Conservation (phyloP, 2,329 filamentous ascomycete genomes). For the Orbilia javanica region DNA sequence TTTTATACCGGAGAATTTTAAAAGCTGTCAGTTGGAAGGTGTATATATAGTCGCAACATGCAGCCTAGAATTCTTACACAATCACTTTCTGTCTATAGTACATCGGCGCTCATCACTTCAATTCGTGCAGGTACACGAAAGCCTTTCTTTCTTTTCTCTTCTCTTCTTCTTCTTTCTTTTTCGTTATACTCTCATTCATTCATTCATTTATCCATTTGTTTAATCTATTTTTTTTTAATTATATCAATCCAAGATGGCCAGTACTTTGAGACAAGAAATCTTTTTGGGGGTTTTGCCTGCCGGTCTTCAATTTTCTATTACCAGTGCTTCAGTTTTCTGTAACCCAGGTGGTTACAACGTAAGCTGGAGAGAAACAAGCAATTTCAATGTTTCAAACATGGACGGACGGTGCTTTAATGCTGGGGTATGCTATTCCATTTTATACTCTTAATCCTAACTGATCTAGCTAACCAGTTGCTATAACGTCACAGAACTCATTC, state of each 20-base stretch:
- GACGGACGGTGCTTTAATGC: conserved; percentile 6
- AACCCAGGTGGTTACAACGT: conserved; percentile 12
- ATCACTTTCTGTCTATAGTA: neutral
- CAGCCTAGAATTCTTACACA: too few species aligned
- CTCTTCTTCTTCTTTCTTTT: neutral
- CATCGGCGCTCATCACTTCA: neutral
- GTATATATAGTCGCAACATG: neutral
- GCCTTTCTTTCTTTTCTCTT: neutral
- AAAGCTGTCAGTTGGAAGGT: neutral
- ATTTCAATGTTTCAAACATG: conserved; percentile 16
- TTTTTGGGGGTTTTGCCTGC: conserved; percentile 13
- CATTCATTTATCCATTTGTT: too few species aligned
- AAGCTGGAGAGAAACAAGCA: neutral
- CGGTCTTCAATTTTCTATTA: conserved; percentile 21
- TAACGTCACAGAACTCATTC: neutral
- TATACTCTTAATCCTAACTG: neutral
- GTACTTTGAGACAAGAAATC: conserved; percentile 12
- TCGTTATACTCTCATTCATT: neutral
- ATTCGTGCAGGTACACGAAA: neutral
- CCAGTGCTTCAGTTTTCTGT: neutral
- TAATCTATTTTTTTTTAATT: neutral
- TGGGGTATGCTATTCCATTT: neutral
- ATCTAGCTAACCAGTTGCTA: neutral
- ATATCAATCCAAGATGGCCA: neutral
- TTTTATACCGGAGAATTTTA: neutral